Evolutionary conservation across 2,329 filamentous ascomycete genomes (phyloP).

Genomic region (Teratosphaeria gauchensis): DNA sequence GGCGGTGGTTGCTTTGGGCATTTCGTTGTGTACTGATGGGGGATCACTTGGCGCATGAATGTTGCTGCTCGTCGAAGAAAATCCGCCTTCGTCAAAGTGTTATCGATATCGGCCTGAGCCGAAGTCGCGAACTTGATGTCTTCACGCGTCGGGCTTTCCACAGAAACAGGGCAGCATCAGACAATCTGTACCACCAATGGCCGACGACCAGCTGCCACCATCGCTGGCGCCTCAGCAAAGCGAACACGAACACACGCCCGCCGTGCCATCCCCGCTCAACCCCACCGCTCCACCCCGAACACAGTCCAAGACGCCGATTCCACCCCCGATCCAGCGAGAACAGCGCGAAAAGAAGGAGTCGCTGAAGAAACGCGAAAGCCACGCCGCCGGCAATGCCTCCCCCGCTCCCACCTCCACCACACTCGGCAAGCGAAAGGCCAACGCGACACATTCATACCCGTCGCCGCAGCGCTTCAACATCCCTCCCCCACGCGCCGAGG

Average conservation of each 20-base stretch:
- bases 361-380: conserved; percentile 44
- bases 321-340: conserved; percentile 36
- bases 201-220: neutral
- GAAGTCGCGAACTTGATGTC: neutral
- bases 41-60: neutral
- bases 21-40: conserved; percentile 26
- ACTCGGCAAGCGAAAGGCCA: conserved; percentile 29
- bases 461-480: conserved; percentile 44
- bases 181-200: neutral
- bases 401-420: conserved; percentile 28
- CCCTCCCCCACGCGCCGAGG: conserved; percentile 35
- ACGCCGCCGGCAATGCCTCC: conserved; percentile 25
- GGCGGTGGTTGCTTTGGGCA: conserved; percentile 64
- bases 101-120: neutral
- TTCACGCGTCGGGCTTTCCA: neutral
- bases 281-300: conserved; percentile 28
- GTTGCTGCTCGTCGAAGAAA: neutral
- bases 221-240: neutral
- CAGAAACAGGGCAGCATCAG: neutral
- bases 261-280: conserved; percentile 66
- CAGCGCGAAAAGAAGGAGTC: conserved; percentile 43
- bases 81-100: neutral
- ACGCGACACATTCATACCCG: conserved; percentile 25
- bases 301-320: conserved; percentile 24
- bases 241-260: conserved; percentile 47